Evolutionary conservation across 208 protist genomes (phyloP).

Genomic region (Leishmania amazonensis): DNA sequence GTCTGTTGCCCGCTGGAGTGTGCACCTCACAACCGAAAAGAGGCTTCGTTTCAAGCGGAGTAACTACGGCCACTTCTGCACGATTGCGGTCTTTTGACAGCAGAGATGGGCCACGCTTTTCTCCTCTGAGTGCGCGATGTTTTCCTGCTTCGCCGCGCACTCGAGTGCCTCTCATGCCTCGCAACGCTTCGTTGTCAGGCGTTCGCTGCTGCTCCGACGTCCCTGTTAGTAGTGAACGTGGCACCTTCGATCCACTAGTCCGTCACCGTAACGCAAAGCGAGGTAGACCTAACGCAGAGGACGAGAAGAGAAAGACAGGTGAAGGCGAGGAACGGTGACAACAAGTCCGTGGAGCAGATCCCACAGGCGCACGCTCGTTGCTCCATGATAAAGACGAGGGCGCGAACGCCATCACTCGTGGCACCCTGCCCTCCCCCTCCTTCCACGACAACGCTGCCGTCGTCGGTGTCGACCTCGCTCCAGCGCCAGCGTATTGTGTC

Average conservation of each 20-base stretch:
- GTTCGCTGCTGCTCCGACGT: neutral
- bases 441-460: neutral
- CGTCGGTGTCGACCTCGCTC: neutral
- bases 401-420: neutral
- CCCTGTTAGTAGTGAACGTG: neutral
- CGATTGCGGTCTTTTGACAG: neutral
- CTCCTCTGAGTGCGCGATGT: neutral
- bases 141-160: neutral
- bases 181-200: neutral
- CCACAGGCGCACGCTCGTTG: too few relatives aligned
- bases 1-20: conserved; percentile 1
- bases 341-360: too few relatives aligned
- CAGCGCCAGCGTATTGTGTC: neutral
- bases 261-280: neutral
- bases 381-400: neutral
- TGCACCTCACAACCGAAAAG: neutral
- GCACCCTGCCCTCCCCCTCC: neutral
- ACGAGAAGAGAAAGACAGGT: neutral
- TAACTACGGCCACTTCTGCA: neutral
- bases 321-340: neutral
- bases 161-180: neutral
- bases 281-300: neutral
- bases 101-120: neutral
- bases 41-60: neutral
- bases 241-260: neutral